Conservation (phyloP, 208 protist species). For the Entamoeba invadens region DNA sequence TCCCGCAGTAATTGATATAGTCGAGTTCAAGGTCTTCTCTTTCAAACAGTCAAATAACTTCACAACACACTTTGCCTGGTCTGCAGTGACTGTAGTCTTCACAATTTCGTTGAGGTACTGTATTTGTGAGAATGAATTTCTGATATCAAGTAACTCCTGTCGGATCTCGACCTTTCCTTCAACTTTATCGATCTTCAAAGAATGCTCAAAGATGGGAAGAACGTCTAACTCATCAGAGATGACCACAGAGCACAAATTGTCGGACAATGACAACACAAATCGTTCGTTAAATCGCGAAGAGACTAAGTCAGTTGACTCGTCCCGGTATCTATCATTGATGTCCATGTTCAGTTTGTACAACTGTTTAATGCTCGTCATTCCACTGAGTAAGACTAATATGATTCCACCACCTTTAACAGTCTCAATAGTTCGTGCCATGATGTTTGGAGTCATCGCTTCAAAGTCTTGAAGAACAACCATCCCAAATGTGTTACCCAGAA, state of each 20-base stretch:
- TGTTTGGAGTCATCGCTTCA: conserved; percentile 94
- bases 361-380: conserved; percentile 78
- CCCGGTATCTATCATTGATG: conserved; percentile 66
- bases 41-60: conserved; percentile 82
- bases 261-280: conserved; percentile 84
- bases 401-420: conserved; percentile 96
- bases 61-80: conserved; percentile 83
- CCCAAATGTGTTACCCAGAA: conserved; percentile 95
- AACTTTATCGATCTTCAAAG: conserved; percentile 2
- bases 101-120: conserved; percentile 66
- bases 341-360: conserved; percentile 92
- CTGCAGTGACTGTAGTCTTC: conserved; percentile 64
- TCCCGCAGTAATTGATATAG: conserved; percentile 77
- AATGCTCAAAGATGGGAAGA: conserved; percentile 67
- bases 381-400: conserved; percentile 84
- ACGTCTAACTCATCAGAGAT: conserved; percentile 95
- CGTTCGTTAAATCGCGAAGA: conserved; percentile 90
- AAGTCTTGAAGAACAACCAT: conserved; percentile 94
- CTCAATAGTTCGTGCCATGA: conserved; percentile 92
- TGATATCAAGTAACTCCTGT: not conserved
- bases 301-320: not conserved
- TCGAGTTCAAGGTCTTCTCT: conserved; percentile 67
- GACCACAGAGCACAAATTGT: conserved; percentile 61
- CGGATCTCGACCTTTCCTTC: not conserved
- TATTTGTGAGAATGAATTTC: conserved; percentile 16